These are phyloP conservation scores for Eruca vesicaria DNA, from an alignment of 441 rosid genomes.

Conservation along the genomic window DNA sequence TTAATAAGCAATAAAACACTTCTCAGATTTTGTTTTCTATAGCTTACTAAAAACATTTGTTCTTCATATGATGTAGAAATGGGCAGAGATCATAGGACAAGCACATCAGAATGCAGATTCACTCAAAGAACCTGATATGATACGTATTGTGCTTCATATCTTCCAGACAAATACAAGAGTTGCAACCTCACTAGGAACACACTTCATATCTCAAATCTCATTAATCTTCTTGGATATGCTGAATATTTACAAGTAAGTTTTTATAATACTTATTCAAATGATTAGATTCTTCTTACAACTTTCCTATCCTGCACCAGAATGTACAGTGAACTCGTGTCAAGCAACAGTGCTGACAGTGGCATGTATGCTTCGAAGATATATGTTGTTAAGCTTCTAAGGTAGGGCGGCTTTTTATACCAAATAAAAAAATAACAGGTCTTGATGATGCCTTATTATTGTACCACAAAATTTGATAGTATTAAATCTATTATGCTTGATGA, in stretches of 20 bases:
- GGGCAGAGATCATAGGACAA: slow-evolving; percentile 94
- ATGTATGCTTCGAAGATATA: slow-evolving; percentile 90
- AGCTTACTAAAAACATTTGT: background rate
- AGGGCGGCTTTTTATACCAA: slow-evolving; percentile 27
- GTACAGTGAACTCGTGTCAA: slow-evolving; percentile 99
- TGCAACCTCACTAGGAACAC: slow-evolving; percentile 90
- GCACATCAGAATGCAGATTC: slow-evolving; percentile 95
- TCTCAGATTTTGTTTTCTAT: background rate
- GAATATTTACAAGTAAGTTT: slow-evolving; percentile 85
- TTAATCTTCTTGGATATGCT: slow-evolving; percentile 97
- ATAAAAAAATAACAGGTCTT: background rate
- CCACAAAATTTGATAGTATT: slow-evolving; percentile 4
- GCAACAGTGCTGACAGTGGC: slow-evolving; percentile 85
- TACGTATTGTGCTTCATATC: slow-evolving; percentile 87
- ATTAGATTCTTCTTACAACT: background rate
- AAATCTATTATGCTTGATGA: background rate
- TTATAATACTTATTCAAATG: background rate
- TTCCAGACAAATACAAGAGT: slow-evolving; percentile 99
- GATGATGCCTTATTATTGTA: background rate
- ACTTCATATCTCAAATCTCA: slow-evolving; percentile 85
- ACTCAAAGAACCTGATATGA: slow-evolving; percentile 88
- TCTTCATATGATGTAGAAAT: slow-evolving; percentile 61
- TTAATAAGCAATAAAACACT: slow-evolving; percentile 1
- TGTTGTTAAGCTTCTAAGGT: slow-evolving; percentile 92
- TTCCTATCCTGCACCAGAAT: slow-evolving; percentile 57